Evolutionary conservation across 2,329 filamentous ascomycete species (phyloP), one percentile per base, ranked within the genome.

Genomic region (Domatiomyces catenatus): DNA sequence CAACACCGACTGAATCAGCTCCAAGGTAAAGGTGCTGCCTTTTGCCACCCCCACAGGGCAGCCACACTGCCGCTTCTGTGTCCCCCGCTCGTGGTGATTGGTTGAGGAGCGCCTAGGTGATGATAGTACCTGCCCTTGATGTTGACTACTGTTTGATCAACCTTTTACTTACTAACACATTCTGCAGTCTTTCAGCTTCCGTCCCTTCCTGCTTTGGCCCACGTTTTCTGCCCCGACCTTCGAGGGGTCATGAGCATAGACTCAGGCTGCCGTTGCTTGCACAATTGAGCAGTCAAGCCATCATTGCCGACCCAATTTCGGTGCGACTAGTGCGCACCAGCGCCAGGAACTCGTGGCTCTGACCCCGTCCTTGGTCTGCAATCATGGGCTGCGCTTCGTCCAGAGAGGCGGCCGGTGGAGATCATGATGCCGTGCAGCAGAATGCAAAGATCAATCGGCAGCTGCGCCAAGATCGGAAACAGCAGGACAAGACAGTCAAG

Each of bases 391-490:
- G 70, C 53, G 64, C 66, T 52, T 64, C 61, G 50, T 71, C 69
- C 8, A 70, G 69, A 52, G 57, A 63, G 44, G 66, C 67, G 44
- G 66, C 67, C 42, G 54, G 60, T 51, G 61, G 59, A 50, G 69
- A 71, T 49, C 70, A 66, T 60, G 66, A 70, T 20, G 68, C 68
- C 15, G 43, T 62, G 18, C 66, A 66, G 53, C 64, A 65, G 26
- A 73, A 68, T 63, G 67, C 67, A 60, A 86, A 92, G 66, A 88
- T 98, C 60, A 92, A 98, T 65, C 86, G 84, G 69, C 72, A 79
- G 61, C 79, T 98, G 61, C 83, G 86, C 55, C 78, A 81, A 60
- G 92, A 96, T 71, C 87, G 90, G 72, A 94, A 92, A 76, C 77
- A 76, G 59, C 75, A 92, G 75, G 73, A 83, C 51, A 84, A 83